Percentiles rank a stretch among this genome's conserved stretches.
phyloP scores from a whole-genome alignment of 2,329 filamentous ascomycete species.

The Lachnellula willkommii region DNA sequence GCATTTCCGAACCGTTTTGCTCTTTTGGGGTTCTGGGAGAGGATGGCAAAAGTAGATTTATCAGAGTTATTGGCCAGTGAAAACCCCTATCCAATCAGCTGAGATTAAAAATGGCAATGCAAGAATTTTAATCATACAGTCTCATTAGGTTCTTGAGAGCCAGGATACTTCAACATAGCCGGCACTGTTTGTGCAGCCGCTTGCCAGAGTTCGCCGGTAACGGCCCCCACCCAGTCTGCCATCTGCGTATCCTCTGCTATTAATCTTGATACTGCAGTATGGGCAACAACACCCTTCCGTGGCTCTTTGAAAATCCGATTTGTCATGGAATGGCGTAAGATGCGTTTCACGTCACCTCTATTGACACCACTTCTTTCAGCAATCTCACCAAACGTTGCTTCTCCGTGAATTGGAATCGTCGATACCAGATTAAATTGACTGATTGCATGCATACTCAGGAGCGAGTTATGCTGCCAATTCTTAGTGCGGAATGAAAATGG shows the following conservation, averaged over 20 bases:
- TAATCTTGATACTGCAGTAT: conserved; percentile 20
- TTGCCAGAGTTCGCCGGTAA: conserved; percentile 21
- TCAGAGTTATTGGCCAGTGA: conserved; percentile 6
- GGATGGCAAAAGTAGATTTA: conserved; percentile 1
- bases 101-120: background rate
- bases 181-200: conserved; percentile 5
- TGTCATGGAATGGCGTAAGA: conserved; percentile 23
- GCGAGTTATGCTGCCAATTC: background rate
- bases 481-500: background rate
- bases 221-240: conserved; percentile 1
- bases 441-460: conserved; percentile 22
- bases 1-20: conserved; percentile 7
- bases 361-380: conserved; percentile 13
- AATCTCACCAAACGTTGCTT: conserved; percentile 20
- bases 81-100: conserved; percentile 4
- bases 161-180: conserved; percentile 9
- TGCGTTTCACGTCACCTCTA: conserved; percentile 8
- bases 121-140: background rate
- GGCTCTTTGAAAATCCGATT: conserved; percentile 23
- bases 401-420: conserved; percentile 14
- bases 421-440: conserved; percentile 16
- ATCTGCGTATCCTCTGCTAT: conserved; percentile 15
- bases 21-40: conserved; percentile 1
- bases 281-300: conserved; percentile 11
- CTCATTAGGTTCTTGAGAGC: conserved; percentile 6